Evolutionary conservation across 139 green algal species (phyloP).

Genomic region (Micractinium sp.): DNA sequence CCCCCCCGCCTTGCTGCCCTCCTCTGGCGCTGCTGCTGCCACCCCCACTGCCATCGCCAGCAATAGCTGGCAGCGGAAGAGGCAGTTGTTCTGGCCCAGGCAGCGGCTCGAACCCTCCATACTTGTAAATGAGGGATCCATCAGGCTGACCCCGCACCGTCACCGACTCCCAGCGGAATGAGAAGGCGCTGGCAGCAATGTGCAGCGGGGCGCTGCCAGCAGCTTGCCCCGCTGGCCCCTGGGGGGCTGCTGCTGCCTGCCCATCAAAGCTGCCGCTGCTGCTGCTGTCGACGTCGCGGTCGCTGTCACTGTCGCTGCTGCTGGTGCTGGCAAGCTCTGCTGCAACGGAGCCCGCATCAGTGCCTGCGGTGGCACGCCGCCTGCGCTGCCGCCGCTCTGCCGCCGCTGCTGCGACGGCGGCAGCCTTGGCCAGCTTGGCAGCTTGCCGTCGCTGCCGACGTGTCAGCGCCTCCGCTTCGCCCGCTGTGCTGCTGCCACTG

Average conservation of each 20-base stretch:
- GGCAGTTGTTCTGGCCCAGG: not conserved
- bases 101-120: not conserved
- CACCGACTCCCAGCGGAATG: not conserved
- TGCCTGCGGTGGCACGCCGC: not conserved
- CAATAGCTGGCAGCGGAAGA: not conserved
- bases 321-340: not conserved
- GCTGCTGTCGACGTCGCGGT: not conserved
- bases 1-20: not conserved
- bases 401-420: not conserved
- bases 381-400: not conserved
- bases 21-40: not conserved
- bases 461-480: not conserved
- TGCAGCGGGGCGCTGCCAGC: not conserved
- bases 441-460: not conserved
- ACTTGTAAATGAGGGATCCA: conserved; percentile 27
- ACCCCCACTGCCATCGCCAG: not conserved
- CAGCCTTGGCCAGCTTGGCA: not conserved
- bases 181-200: not conserved
- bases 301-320: not conserved
- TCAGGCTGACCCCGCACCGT: conserved; percentile 21
- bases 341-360: not conserved
- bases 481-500: not conserved
- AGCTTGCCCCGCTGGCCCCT: too few species aligned
- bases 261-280: not conserved
- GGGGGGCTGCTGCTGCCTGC: not conserved